These are phyloP conservation scores for Pestalotiopsis fici DNA, from an alignment of 2,329 filamentous ascomycete genomes.

Conservation along the genomic window DNA sequence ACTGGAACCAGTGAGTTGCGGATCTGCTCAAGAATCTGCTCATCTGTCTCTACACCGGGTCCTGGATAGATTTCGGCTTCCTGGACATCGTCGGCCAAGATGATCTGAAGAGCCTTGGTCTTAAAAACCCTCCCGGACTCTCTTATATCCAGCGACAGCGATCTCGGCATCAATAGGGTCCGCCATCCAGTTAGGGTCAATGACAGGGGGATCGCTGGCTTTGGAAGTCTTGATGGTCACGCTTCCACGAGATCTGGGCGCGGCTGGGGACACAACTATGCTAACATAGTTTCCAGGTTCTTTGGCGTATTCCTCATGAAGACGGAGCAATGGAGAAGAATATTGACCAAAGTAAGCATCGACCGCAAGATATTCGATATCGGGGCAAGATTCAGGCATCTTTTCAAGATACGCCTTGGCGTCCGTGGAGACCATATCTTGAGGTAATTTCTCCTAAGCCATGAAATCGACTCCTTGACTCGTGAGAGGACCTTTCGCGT, in stretches of 20 bases:
- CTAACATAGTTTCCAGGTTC: constrained; percentile 17
- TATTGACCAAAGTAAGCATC: constrained; percentile 15
- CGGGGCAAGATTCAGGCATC: constrained; percentile 28
- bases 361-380: constrained; percentile 17
- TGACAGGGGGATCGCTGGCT: constrained; percentile 21
- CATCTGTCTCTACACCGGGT: constrained; percentile 3
- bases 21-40: constrained; percentile 10
- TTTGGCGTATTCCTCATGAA: neutral
- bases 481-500: constrained; percentile 5
- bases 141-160: constrained; percentile 41
- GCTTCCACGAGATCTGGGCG: constrained; percentile 14
- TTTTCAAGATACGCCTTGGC: neutral
- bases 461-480: neutral
- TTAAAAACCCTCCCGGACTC: constrained; percentile 34
- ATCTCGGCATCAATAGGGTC: constrained; percentile 44
- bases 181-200: constrained; percentile 47
- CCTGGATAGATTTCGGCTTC: constrained; percentile 12
- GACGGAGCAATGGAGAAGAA: neutral
- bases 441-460: neutral
- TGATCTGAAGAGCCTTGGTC: neutral
- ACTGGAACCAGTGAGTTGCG: constrained; percentile 11
- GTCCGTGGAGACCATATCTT: neutral
- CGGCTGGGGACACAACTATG: neutral
- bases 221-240: constrained; percentile 14
- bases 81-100: neutral